These are phyloP conservation scores for Ophiostoma himal-ulmi DNA, from an alignment of 2,329 filamentous ascomycete species.

Conservation along the genomic window DNA sequence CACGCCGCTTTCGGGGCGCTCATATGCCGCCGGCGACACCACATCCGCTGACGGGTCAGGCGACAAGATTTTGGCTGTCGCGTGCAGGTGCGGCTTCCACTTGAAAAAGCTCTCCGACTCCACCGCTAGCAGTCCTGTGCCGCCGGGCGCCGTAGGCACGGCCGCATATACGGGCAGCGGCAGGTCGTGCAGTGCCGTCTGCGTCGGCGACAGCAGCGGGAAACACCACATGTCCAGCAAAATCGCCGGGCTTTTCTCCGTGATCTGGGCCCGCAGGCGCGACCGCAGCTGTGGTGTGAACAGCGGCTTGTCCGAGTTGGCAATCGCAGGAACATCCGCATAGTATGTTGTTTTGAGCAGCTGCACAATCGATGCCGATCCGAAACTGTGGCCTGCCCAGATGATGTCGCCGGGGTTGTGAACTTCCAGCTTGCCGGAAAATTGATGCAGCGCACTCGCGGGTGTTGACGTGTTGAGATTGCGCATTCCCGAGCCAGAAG, in stretches of 20 bases:
- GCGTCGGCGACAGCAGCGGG: constrained; percentile 59
- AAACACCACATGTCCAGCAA: constrained; percentile 79
- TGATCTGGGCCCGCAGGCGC: constrained; percentile 59
- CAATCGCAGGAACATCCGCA: constrained; percentile 43
- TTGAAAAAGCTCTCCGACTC: constrained; percentile 73
- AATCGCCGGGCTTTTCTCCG: constrained; percentile 57
- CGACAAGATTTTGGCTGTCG: constrained; percentile 61
- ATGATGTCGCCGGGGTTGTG: constrained; percentile 65
- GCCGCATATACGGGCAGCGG: constrained; percentile 64
- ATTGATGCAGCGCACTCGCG: constrained; percentile 48
- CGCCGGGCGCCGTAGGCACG: constrained; percentile 45
- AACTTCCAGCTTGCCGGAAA: constrained; percentile 59
- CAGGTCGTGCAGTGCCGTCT: constrained; percentile 60
- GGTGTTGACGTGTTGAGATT: constrained; percentile 50
- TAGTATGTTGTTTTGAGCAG: constrained; percentile 76
- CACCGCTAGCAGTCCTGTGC: constrained; percentile 60
- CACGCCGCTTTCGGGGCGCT: constrained; percentile 39
- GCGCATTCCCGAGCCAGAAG: constrained; percentile 30
- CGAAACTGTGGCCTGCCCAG: constrained; percentile 77
- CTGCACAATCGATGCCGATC: constrained; percentile 66
- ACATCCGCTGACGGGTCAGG: constrained; percentile 43
- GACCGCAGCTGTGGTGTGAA: constrained; percentile 54
- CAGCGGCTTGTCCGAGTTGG: constrained; percentile 49
- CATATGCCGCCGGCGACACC: constrained; percentile 40
- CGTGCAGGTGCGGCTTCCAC: constrained; percentile 66